Percentiles rank a stretch among this genome's conserved stretches.
phyloP scores from a whole-genome alignment of 1,139 yeast genomes.

The Kluyveromyces sp. region DNA sequence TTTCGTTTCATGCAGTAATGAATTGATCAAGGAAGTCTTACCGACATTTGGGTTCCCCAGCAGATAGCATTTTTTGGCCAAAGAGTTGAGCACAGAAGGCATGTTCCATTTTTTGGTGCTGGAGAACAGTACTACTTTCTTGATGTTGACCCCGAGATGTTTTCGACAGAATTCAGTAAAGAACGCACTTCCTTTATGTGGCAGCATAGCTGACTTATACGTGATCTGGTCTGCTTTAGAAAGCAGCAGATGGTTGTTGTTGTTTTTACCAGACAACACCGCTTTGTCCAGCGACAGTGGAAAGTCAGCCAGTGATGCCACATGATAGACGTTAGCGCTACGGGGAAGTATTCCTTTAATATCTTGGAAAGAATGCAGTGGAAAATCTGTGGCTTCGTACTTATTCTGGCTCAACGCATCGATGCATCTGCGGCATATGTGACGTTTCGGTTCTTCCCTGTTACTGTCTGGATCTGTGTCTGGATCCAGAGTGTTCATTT shows the following conservation, averaged over 20 bases:
- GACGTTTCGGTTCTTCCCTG: slow-evolving; percentile 13
- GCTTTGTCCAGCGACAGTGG: slow-evolving; percentile 50
- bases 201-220: slow-evolving; percentile 15
- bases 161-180: slow-evolving; percentile 30
- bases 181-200: slow-evolving; percentile 18
- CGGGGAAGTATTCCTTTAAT: slow-evolving; percentile 42
- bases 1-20: slow-evolving; percentile 33
- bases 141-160: slow-evolving; percentile 38
- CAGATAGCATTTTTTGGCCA: slow-evolving; percentile 44
- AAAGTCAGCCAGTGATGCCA: slow-evolving; percentile 61
- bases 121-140: slow-evolving; percentile 45
- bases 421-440: slow-evolving; percentile 49
- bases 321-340: slow-evolving; percentile 48
- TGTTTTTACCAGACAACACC: slow-evolving; percentile 27
- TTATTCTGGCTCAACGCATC: slow-evolving; percentile 42
- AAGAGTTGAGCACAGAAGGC: slow-evolving; percentile 30
- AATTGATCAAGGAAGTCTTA: slow-evolving; percentile 56
- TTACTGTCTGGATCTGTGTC: slow-evolving; percentile 10
- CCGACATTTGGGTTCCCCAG: slow-evolving; percentile 76
- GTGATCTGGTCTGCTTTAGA: slow-evolving; percentile 28
- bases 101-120: slow-evolving; percentile 50
- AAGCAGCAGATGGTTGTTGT: slow-evolving; percentile 18
- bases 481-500: slow-evolving; percentile 8
- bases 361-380: slow-evolving; percentile 33
- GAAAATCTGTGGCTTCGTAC: slow-evolving; percentile 35